Percentiles rank a stretch among this genome's conserved stretches.
phyloP scores from a whole-genome alignment of 2,329 filamentous ascomycete species.

The Xylaria sp. region DNA sequence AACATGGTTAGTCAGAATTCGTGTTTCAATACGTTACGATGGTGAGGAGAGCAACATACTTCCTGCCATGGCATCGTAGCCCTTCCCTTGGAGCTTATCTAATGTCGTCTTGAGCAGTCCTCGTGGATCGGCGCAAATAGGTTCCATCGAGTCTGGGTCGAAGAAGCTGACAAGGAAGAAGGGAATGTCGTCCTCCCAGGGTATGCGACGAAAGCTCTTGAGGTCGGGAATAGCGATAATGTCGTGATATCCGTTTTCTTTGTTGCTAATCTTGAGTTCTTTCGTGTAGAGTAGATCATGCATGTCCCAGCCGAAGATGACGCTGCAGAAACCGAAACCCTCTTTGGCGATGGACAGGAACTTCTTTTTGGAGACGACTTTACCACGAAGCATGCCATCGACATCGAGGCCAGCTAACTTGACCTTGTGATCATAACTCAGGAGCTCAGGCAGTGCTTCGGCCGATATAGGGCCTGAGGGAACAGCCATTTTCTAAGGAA shows the following conservation, averaged over 20 bases:
- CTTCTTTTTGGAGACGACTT: conserved; percentile 83
- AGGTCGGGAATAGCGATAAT: conserved; percentile 76
- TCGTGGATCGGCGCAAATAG: conserved; percentile 73
- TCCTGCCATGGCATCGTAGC: conserved; percentile 76
- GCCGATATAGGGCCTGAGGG: conserved; percentile 52
- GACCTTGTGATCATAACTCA: conserved; percentile 70
- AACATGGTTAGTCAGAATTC: conserved; percentile 8
- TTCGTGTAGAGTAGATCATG: conserved; percentile 80
- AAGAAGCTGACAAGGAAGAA: conserved; percentile 79
- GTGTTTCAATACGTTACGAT: not conserved
- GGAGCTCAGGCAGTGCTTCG: conserved; percentile 64
- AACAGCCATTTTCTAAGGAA: conserved; percentile 33
- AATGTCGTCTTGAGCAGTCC: conserved; percentile 67
- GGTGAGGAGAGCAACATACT: conserved; percentile 54
- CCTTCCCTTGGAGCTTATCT: conserved; percentile 65
- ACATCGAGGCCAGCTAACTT: conserved; percentile 80
- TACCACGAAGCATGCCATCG: conserved; percentile 78
- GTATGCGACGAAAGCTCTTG: conserved; percentile 72
- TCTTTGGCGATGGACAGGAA: conserved; percentile 75
- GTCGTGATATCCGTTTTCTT: conserved; percentile 79
- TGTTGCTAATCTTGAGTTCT: conserved; percentile 78
- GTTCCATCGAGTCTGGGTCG: conserved; percentile 68
- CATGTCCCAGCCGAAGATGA: conserved; percentile 89
- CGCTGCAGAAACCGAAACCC: conserved; percentile 84
- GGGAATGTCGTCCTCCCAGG: conserved; percentile 77